Evolutionary conservation across 2,329 filamentous ascomycete genomes (phyloP), one percentile per base, ranked within the genome.

Genomic region (Microcera coccophila): DNA sequence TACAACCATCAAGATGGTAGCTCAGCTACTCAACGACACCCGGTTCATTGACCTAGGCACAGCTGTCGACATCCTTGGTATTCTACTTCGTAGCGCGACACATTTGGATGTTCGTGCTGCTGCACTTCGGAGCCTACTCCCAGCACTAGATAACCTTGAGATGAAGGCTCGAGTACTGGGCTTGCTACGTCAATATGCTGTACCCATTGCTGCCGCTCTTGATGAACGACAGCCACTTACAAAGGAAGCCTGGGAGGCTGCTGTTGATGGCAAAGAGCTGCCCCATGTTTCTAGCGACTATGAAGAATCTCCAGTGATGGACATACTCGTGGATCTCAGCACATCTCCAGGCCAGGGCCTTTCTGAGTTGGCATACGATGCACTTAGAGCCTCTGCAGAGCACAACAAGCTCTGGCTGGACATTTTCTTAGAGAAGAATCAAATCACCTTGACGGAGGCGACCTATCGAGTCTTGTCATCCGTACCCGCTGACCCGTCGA

Each of bases 1-100:
- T 4, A 63, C 59, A 1, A 68, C 64, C 0, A 52, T 68, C 38
- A 66, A 68, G 38, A 64, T 68, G 59, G 52, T 68, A n/a, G 60
- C 61, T 1, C 60, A 65, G 29, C 38, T 67, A 2, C 49, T 68
- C 2, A 49, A 61, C 10, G 50, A 55, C 3, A 61, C 53, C 4
- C 42, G 51, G 1, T 62, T 62, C 14, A 42, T 67, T 5, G 49
- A 56, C 19, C 39, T 53, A 8, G 24, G 36, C 10, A 53, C 50
- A 1, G 48, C 62, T 1, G 61, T 54, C 17, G 49, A 61, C 4
- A 58, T 63, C 2, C 58, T 68, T 2, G 36, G 49, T 3, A 34
- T 45, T 0, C 52, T 69, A 2, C 55, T 68, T 4, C 41, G 47
- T 1, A 55, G 57, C 29, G 54, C 64, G 3, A 40, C 53, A 3